Base-by-base conservation (phyloP, 768 basidiomycete genomes). In the Paxillus involutus region DNA sequence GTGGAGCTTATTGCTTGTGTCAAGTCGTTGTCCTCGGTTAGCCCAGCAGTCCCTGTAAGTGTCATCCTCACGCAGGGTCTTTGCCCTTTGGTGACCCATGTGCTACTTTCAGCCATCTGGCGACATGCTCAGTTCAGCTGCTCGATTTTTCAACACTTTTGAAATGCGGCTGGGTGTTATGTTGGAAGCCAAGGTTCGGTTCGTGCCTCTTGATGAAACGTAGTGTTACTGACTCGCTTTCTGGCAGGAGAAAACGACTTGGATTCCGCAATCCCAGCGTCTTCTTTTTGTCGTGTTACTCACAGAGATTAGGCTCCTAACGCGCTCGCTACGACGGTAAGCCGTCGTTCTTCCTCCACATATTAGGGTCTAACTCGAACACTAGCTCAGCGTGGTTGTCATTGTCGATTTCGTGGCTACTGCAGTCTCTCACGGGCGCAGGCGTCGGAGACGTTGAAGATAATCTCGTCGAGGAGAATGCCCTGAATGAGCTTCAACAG, bases 281-380 rank as follows among this genome's bases (percentile, higher is more conserved):
- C 70, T 83, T 46, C 70, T 91, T 21, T 77, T 88, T 49, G 80
- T 78, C 52, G 73, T 81, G 17, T 67, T 92, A 6, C 80, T 91
- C 47, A 75, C 81, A 2, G 84, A 89, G 62, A 79, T 88, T 35
- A 73, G 89, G 48, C 69, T 88, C 6, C 60, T 86, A 6, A 84
- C 82, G 1, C 76, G 81, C 46, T 88, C 87, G 0, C 64, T 85
- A 26, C 88, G 85, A 67, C 66, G 77, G 87, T 89, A 67, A 41
- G 83, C 65, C 26, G 16, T 21, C 24, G 10, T 12, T 42, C 21
- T 44, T 35, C 35, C n/a, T 44, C 29, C 46, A 47, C 13, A 41
- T 41, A 26, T 26, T 8, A 33, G 44, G 47, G 52, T 53, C 30
- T 52, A 48, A 80, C 80, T 46, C 74, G 76, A 11, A 19, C 37